Percentiles rank a stretch among this genome's conserved stretches.
Conservation (phyloP, 2,329 filamentous ascomycete genomes). For the Neospermospora avenae region DNA sequence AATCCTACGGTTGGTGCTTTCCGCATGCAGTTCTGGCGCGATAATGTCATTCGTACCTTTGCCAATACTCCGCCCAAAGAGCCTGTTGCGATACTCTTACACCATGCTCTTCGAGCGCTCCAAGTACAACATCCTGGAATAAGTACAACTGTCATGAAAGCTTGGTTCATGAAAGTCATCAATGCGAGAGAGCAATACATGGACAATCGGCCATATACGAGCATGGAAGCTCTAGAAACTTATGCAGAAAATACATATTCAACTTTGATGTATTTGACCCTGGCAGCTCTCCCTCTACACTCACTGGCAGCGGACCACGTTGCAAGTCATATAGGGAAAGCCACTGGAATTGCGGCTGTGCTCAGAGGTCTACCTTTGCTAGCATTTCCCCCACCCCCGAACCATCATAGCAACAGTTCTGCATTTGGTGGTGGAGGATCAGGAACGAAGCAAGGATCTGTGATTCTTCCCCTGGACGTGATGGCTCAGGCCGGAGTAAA, state of each 20-base stretch:
- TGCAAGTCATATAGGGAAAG: conserved; percentile 93
- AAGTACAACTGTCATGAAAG: conserved; percentile 50
- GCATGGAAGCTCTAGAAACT: conserved; percentile 69
- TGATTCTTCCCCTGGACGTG: conserved; percentile 82
- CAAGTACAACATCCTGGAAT: conserved; percentile 41
- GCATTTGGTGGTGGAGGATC: conserved; percentile 38
- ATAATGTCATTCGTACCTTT: conserved; percentile 76
- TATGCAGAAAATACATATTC: conserved; percentile 96
- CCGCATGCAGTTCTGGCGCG: conserved; percentile 94
- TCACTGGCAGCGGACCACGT: conserved; percentile 88
- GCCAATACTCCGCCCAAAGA: conserved; percentile 79
- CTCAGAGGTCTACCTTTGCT: conserved; percentile 84
- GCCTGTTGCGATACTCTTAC: conserved; percentile 81
- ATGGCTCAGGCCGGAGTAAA: conserved; percentile 79
- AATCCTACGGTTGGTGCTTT: conserved; percentile 82
- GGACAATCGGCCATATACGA: conserved; percentile 77
- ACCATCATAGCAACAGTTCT: conserved; percentile 50
- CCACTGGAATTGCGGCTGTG: conserved; percentile 80
- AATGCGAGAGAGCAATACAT: conserved; percentile 78
- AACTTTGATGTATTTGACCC: conserved; percentile 82
- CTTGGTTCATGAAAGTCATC: conserved; percentile 75
- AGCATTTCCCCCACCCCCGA: conserved; percentile 68
- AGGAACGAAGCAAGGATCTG: conserved; percentile 53
- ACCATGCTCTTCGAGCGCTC: conserved; percentile 66
- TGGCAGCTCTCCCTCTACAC: conserved; percentile 74